Conservation (phyloP, 1,284 basidiomycete species). For the Meripilus lineatus region DNA sequence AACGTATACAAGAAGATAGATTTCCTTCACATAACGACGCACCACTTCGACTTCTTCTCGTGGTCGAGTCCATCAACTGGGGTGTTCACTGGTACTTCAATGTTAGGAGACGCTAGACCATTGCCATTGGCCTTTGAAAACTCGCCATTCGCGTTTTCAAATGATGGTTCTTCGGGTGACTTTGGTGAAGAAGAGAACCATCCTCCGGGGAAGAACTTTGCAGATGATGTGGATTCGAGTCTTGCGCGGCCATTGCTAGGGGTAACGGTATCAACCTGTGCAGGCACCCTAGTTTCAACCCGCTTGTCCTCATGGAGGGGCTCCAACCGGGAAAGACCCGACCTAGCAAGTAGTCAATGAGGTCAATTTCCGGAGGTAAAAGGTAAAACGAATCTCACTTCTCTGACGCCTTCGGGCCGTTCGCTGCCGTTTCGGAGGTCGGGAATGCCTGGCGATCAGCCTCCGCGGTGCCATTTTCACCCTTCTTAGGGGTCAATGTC, state of each 20-base stretch:
- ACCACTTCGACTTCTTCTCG: slow-evolving; percentile 24
- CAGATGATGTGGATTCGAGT: slow-evolving; percentile 47
- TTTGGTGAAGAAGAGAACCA: slow-evolving; percentile 42
- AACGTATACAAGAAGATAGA: no score
- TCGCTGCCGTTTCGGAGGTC: slow-evolving; percentile 16
- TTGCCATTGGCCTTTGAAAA: slow-evolving; percentile 28
- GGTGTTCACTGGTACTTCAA: slow-evolving; percentile 21
- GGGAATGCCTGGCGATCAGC: slow-evolving; percentile 25
- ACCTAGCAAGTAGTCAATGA: slow-evolving; percentile 17
- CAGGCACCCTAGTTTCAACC: slow-evolving; percentile 12
- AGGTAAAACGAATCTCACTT: no score
- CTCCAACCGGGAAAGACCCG: slow-evolving; percentile 23
- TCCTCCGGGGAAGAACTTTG: slow-evolving; percentile 50
- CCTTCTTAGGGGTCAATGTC: no score
- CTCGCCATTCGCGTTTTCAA: slow-evolving; percentile 48
- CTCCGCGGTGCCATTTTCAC: not conserved
- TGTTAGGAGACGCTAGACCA: slow-evolving; percentile 11
- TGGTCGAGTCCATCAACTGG: slow-evolving; percentile 21
- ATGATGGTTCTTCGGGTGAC: slow-evolving; percentile 35
- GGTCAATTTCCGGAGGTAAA: no score
- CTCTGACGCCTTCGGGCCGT: slow-evolving; percentile 16
- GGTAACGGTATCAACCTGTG: slow-evolving; percentile 15
- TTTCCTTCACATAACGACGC: slow-evolving; percentile 23
- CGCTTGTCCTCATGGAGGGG: slow-evolving; percentile 22
- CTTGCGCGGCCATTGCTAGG: slow-evolving; percentile 31